Evolutionary conservation across 169 alveolate species (phyloP).

Genomic region (Eimeria brunetti): DNA sequence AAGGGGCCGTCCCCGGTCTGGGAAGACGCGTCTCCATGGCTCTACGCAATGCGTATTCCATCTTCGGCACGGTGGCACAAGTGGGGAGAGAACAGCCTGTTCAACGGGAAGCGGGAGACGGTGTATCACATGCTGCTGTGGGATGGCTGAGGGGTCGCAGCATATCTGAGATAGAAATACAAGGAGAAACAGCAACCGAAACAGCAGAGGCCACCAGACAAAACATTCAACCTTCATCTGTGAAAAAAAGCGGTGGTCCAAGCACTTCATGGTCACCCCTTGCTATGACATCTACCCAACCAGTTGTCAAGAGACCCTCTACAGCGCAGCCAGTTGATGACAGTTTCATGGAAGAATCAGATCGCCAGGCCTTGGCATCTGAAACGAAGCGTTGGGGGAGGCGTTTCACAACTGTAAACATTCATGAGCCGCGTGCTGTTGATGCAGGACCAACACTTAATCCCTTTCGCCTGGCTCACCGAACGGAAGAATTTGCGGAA

Average conservation of each 20-base stretch:
- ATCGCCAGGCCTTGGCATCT: constrained; percentile 18
- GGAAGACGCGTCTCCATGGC: constrained; percentile 30
- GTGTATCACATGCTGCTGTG: constrained; percentile 22
- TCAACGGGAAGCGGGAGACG: not conserved
- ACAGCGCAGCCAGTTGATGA: not conserved
- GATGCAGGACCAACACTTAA: constrained; percentile 16
- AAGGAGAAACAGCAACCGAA: not conserved
- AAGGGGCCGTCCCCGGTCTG: constrained; percentile 10
- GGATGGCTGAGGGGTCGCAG: constrained; percentile 45
- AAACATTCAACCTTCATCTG: not conserved
- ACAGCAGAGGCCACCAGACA: not conserved
- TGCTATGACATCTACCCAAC: not conserved
- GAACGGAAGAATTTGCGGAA: constrained; percentile 13
- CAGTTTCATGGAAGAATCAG: not conserved
- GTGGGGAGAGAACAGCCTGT: constrained; percentile 34
- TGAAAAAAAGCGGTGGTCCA: not conserved
- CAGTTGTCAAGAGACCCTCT: not conserved
- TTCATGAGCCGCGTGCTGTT: constrained; percentile 8
- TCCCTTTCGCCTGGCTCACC: constrained; percentile 21
- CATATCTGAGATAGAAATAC: not conserved
- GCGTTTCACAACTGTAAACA: constrained; percentile 36
- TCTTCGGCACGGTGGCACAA: constrained; percentile 3
- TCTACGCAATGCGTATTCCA: constrained; percentile 30
- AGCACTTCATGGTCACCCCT: not conserved
- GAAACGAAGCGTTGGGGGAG: constrained; percentile 43